Evolutionary conservation across 345 rosid genomes (phyloP).

Genomic region (Laguncularia racemosa): DNA sequence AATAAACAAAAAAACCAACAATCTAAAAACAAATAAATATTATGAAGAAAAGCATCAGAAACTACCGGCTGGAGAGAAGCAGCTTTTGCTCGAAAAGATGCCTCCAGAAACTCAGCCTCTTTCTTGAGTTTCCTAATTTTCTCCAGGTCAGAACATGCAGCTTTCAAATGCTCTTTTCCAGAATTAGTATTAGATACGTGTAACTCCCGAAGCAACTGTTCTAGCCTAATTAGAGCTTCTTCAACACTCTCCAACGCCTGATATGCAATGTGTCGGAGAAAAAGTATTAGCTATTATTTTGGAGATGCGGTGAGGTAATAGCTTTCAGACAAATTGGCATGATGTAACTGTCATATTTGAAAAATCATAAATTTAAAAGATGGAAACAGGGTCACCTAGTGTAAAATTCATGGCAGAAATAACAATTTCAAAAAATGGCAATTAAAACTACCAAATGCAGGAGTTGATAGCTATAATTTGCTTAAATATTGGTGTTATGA

Average conservation of each 20-base stretch:
- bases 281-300: no score
- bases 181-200: constrained; percentile 66
- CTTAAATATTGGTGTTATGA: no score
- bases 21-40: background rate
- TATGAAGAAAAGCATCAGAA: constrained; percentile 3
- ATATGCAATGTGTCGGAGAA: constrained; percentile 9
- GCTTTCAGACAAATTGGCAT: no score
- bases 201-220: constrained; percentile 71
- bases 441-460: no score
- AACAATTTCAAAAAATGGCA: no score
- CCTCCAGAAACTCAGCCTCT: constrained; percentile 98
- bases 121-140: constrained; percentile 93
- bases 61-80: constrained; percentile 75
- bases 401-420: no score
- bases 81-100: constrained; percentile 92
- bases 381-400: no score
- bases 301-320: no score
- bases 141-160: constrained; percentile 96
- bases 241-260: constrained; percentile 95
- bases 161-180: constrained; percentile 83
- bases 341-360: no score
- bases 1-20: no score
- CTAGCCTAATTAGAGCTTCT: constrained; percentile 74
- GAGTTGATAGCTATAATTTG: no score
- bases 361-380: no score